phyloP scores from a whole-genome alignment of 1,139 yeast species.

The Diutina neorugosa region DNA sequence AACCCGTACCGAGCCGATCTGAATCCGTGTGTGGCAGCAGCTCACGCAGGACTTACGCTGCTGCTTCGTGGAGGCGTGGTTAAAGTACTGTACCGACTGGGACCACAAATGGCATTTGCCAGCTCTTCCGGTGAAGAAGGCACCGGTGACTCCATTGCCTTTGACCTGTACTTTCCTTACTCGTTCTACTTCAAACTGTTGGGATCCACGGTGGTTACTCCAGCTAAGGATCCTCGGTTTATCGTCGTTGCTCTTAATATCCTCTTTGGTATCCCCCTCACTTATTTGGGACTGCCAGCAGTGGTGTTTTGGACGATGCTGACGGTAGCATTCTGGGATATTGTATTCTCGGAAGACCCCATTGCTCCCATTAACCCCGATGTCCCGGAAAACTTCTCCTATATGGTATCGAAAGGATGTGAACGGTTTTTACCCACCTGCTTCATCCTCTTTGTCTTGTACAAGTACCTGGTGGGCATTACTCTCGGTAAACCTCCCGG shows the following conservation, averaged over 20 bases:
- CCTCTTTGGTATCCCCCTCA: constrained; percentile 46
- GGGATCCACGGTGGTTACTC: constrained; percentile 15
- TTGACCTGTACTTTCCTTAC: constrained; percentile 63
- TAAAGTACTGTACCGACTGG: constrained; percentile 41
- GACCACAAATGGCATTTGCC: constrained; percentile 37
- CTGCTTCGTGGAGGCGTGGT: constrained; percentile 79
- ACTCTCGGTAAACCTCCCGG: neutral
- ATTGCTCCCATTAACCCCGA: constrained; percentile 50
- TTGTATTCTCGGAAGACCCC: constrained; percentile 72
- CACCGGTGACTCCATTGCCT: constrained; percentile 46
- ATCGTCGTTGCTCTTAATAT: constrained; percentile 46
- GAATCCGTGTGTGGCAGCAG: constrained; percentile 81
- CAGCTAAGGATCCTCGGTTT: constrained; percentile 60
- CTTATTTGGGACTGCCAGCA: constrained; percentile 41
- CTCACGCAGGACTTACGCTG: constrained; percentile 72
- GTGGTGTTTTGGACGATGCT: constrained; percentile 51
- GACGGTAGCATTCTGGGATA: constrained; percentile 79
- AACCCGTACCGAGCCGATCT: constrained; percentile 80
- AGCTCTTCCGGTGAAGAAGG: constrained; percentile 34
- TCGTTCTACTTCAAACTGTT: constrained; percentile 46
- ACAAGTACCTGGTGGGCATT: constrained; percentile 33
- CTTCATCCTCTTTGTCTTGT: constrained; percentile 62
- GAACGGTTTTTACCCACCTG: constrained; percentile 67
- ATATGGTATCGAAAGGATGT: constrained; percentile 57
- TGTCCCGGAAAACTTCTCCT: constrained; percentile 41